A percentile compares a stretch with the other conserved stretches of the same genome.
These are phyloP conservation scores for Eucalyptus lansdowneana DNA, from an alignment of 345 rosid species.

Conservation along the genomic window DNA sequence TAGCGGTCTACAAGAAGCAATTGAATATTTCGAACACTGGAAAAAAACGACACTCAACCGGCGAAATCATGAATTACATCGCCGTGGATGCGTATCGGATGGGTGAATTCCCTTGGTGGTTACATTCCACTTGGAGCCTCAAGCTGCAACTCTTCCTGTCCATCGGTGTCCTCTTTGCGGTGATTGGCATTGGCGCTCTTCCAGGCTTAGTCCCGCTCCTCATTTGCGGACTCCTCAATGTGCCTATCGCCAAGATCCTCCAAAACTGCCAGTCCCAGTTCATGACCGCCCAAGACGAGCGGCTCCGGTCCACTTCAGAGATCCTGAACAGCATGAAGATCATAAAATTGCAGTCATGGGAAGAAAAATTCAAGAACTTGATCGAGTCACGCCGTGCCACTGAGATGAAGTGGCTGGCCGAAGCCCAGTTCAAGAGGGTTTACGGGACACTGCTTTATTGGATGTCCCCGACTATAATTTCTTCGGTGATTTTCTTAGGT, in stretches of 20 bases:
- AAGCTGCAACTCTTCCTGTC: slow-evolving; percentile 40
- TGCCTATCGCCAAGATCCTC: slow-evolving; percentile 46
- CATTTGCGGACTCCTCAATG: slow-evolving; percentile 30
- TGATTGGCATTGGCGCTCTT: slow-evolving; percentile 55
- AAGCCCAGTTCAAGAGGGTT: slow-evolving; percentile 34
- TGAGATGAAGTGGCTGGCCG: slow-evolving; percentile 58
- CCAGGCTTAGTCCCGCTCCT: slow-evolving; percentile 43
- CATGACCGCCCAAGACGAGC: slow-evolving; percentile 64
- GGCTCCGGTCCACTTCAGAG: slow-evolving; percentile 59
- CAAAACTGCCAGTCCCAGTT: slow-evolving; percentile 51
- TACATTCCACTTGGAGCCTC: slow-evolving; percentile 46
- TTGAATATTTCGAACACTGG: slow-evolving; percentile 54
- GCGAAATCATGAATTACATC: slow-evolving; percentile 66
- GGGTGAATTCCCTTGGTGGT: slow-evolving; percentile 81
- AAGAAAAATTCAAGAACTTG: slow-evolving; percentile 52
- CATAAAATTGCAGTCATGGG: slow-evolving; percentile 80
- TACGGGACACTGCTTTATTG: slow-evolving; percentile 43
- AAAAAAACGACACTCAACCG: slow-evolving; percentile 56
- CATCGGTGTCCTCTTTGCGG: slow-evolving; percentile 33
- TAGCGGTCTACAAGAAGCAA: slow-evolving; percentile 51
- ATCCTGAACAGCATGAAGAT: slow-evolving; percentile 64
- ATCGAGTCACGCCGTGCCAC: slow-evolving; percentile 37
- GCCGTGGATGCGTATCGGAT: slow-evolving; percentile 72
- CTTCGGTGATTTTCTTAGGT: slow-evolving; percentile 53
- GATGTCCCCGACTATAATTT: slow-evolving; percentile 62